phyloP scores from a whole-genome alignment of 352 stramenopile genomes.

The Phytophthora agathidicida region DNA sequence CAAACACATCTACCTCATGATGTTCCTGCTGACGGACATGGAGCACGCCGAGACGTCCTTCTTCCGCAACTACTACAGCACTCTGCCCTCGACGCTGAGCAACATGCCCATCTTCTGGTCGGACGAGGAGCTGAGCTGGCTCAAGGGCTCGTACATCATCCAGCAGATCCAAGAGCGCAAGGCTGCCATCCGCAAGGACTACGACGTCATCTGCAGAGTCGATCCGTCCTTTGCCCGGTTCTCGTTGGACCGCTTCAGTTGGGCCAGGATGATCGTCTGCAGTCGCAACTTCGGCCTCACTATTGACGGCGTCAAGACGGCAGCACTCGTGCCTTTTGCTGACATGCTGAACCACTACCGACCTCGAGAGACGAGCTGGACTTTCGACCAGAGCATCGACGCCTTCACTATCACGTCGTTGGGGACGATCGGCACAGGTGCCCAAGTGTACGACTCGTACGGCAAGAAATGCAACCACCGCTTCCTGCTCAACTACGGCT shows the following conservation, averaged over 20 bases:
- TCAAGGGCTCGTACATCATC: constrained; percentile 93
- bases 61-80: constrained; percentile 97
- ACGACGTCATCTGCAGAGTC: constrained; percentile 95
- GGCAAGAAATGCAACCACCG: constrained; percentile 99
- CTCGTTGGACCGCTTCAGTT: constrained; percentile 97
- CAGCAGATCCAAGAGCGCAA: constrained; percentile 96
- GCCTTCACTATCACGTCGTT: constrained; percentile 92
- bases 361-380: constrained; percentile 97
- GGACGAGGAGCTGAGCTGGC: constrained; percentile 92
- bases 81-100: constrained; percentile 93
- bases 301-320: constrained; percentile 97
- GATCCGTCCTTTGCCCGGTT: constrained; percentile 92
- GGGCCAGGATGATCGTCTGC: constrained; percentile 99
- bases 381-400: constrained; percentile 84
- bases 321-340: constrained; percentile 97
- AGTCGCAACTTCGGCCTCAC: constrained; percentile 98
- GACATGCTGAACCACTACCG: constrained; percentile 99
- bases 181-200: constrained; percentile 97
- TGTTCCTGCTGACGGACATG: constrained; percentile 98
- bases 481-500: constrained; percentile 99
- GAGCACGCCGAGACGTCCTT: constrained; percentile 89
- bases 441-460: constrained; percentile 99
- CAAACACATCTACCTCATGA: constrained; percentile 99
- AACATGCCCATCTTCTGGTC: constrained; percentile 99
- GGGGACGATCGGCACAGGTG: constrained; percentile 70